Evolutionary conservation across 305 asterid species (phyloP).

Genomic region (Fraxinus xanthoxyloides): DNA sequence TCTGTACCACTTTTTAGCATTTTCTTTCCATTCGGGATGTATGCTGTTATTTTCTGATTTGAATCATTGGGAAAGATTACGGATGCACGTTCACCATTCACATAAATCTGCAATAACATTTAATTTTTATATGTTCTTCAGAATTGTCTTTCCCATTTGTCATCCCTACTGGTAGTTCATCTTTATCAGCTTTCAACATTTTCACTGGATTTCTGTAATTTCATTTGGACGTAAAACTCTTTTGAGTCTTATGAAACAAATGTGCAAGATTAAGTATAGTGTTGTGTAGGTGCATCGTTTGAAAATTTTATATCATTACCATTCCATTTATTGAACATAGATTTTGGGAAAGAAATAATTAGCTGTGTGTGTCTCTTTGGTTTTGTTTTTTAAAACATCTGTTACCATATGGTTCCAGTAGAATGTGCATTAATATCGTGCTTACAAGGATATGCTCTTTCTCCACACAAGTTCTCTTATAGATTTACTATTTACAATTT

Average conservation of each 20-base stretch:
- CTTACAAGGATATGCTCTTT: background rate
- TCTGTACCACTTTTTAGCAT: background rate
- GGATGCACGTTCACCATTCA: background rate
- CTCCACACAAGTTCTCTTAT: background rate
- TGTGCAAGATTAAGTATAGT: background rate
- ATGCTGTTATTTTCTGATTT: background rate
- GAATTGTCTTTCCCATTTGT: background rate
- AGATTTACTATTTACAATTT: conserved; percentile 7
- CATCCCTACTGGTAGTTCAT: background rate
- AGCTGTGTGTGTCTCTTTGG: background rate
- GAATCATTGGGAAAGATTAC: background rate
- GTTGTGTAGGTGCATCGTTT: conserved; percentile 2
- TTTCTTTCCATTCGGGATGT: background rate
- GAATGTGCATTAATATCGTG: background rate
- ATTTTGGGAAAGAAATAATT: background rate
- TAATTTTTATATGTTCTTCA: background rate
- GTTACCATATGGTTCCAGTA: background rate
- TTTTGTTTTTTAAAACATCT: background rate
- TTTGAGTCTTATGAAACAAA: background rate
- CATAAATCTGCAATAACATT: background rate
- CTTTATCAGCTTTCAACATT: background rate
- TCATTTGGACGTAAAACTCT: background rate
- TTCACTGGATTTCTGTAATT: background rate
- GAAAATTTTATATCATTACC: background rate
- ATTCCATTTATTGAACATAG: background rate